A percentile compares a stretch with the other conserved stretches of the same genome.
Evolutionary conservation across 2,329 filamentous ascomycete genomes (phyloP).

Genomic region (Teratosphaeria destructans): DNA sequence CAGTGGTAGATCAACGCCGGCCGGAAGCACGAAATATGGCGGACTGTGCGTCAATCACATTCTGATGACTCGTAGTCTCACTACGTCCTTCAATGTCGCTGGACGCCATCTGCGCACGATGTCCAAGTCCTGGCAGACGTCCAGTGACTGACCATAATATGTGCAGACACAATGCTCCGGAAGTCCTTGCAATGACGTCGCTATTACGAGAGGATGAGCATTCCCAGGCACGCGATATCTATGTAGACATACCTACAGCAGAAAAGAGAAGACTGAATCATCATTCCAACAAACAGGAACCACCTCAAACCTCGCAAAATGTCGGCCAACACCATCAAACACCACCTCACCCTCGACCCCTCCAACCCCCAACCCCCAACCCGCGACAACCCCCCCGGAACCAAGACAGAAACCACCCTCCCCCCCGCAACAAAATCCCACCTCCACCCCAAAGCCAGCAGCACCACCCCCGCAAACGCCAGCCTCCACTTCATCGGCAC

Average conservation of each 20-base stretch:
- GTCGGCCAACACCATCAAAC: constrained; percentile 21
- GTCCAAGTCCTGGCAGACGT: too few species aligned
- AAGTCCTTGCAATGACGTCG: not conserved
- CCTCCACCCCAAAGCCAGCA: constrained; percentile 29
- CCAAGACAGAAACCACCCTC: constrained; percentile 15
- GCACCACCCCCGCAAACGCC: constrained; percentile 26
- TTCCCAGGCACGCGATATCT: not conserved
- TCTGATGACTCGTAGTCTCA: too few species aligned
- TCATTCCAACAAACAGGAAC: not conserved
- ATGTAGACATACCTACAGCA: not conserved
- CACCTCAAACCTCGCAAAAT: not conserved
- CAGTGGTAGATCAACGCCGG: too few species aligned
- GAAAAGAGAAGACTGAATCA: not conserved
- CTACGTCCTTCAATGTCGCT: too few species aligned
- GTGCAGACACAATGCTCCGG: too few species aligned
- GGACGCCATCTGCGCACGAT: too few species aligned
- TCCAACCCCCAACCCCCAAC: constrained; percentile 28
- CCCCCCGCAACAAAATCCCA: constrained; percentile 37
- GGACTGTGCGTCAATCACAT: too few species aligned
- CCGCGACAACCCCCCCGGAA: constrained; percentile 25
- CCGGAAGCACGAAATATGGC: too few species aligned
- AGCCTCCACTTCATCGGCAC: constrained; percentile 47
- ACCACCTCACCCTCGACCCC: constrained; percentile 33
- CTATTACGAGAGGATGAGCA: not conserved
- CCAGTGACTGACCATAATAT: too few species aligned